Evolutionary conservation across 306 rosid genomes (phyloP), one percentile per base, ranked within the genome.

Genomic region (Begonia peltatifolia): DNA sequence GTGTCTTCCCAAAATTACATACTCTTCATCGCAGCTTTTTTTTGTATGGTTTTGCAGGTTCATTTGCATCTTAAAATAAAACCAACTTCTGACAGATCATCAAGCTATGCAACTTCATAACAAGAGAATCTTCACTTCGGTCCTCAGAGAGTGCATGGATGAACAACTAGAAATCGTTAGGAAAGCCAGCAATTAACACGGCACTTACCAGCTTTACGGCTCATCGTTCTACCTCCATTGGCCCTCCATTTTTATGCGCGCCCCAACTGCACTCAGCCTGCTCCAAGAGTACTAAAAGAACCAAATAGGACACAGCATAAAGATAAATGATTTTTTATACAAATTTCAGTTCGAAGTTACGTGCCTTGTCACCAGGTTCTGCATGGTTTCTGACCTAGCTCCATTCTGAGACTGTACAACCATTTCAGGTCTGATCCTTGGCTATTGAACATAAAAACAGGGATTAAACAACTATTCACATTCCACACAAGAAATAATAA

Each of bases 341-440:
- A 44, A 63, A 59, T 14, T 47, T 2, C 58, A 61, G 54, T 64
- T 60, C 57, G 48, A 38, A 59, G 54, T 62, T 55, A 38, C 77
- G 66, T 67, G 84, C 66, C 79, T 81, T 55, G 50, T 64, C 55
- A 55, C 57, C 67, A 68, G 71, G 74, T 68, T 63, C 64, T 35
- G 65, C 70, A 71, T 17, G 67, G 71, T 63, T 63, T 72, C 92
- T 73, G 78, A 72, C 83, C 82, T 79, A 63, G 69, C 72, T 72
- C 73, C 81, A 52, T 63, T 72, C 71, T 69, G 73, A 57, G 65
- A 47, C 68, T 64, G 66, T 65, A 65, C 65, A 51, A 62, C 72
- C 48, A 68, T 66, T 49, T 74, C 18, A 44, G 65, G 54, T 62
- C 72, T 67, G 68, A 64, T 56, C 61, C 71, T 77, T 47, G 70